These are phyloP conservation scores for Leccinum longicurvipes DNA, from an alignment of 768 basidiomycete species.

Conservation along the genomic window DNA sequence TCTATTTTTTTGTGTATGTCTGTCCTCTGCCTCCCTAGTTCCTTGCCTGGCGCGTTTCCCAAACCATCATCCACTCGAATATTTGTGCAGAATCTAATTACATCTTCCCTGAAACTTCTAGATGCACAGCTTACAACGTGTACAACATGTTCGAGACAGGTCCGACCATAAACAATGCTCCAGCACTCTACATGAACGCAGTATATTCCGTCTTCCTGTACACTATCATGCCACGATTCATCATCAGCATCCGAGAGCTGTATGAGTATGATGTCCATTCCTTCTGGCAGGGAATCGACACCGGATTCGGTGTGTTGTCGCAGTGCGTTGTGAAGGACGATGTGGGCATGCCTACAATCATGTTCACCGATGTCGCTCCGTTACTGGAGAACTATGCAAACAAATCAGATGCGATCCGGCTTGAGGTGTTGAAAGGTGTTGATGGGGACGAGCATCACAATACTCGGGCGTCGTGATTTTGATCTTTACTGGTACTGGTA, in stretches of 20 bases:
- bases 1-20: slow-evolving; percentile 12
- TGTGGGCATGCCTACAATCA: background rate
- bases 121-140: too few species aligned
- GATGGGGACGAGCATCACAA: too few species aligned
- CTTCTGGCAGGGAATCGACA: background rate
- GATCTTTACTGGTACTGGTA: too few species aligned
- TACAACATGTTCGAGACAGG: too few species aligned
- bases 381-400: background rate
- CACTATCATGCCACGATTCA: background rate
- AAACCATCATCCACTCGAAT: background rate
- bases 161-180: too few species aligned
- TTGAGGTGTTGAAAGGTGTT: background rate
- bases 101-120: background rate
- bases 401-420: background rate
- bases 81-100: background rate
- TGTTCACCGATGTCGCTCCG: background rate
- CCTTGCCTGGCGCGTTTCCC: background rate
- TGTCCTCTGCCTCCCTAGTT: background rate
- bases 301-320: background rate
- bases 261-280: background rate
- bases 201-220: background rate
- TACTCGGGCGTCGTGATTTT: too few species aligned
- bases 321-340: background rate
- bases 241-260: background rate
- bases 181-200: background rate